Conservation (phyloP, 169 alveolate genomes). For the Theileria luwenshuni region DNA sequence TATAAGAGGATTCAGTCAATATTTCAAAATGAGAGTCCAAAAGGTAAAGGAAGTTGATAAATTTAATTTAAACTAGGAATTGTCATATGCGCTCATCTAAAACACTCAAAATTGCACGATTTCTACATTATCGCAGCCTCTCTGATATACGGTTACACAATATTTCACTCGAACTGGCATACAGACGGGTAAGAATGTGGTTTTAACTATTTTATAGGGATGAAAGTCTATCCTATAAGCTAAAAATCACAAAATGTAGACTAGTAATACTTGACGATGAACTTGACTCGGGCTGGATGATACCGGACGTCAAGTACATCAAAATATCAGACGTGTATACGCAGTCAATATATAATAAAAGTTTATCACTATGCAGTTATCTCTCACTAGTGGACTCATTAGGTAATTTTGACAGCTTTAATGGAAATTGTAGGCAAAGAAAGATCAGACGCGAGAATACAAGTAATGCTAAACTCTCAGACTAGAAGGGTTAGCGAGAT, state of each 20-base stretch:
- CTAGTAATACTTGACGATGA: slow-evolving; percentile 67
- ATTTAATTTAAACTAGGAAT: slow-evolving; percentile 23
- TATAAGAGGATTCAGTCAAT: slow-evolving; percentile 55
- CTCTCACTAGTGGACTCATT: slow-evolving; percentile 63
- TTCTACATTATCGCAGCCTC: slow-evolving; percentile 67
- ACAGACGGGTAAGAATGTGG: slow-evolving; percentile 26
- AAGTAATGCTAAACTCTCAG: slow-evolving; percentile 58
- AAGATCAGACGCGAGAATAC: slow-evolving; percentile 57
- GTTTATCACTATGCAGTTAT: slow-evolving; percentile 50
- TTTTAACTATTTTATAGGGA: slow-evolving; percentile 17
- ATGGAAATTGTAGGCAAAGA: slow-evolving; percentile 36
- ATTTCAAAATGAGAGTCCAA: slow-evolving; percentile 47
- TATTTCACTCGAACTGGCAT: slow-evolving; percentile 67
- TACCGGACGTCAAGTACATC: slow-evolving; percentile 62
- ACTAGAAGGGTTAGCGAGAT: slow-evolving; percentile 38
- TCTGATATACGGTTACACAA: slow-evolving; percentile 59
- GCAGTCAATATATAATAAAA: slow-evolving; percentile 44
- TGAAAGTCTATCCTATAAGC: slow-evolving; percentile 49
- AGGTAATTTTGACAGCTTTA: slow-evolving; percentile 10
- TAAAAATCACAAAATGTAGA: slow-evolving; percentile 53
- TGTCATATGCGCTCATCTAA: slow-evolving; percentile 69
- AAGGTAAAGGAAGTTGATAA: slow-evolving; percentile 22
- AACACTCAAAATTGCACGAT: slow-evolving; percentile 67
- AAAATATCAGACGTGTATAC: slow-evolving; percentile 64
- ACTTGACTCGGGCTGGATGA: slow-evolving; percentile 52